A percentile compares a stretch with the other conserved stretches of the same genome.
Evolutionary conservation across 2,329 filamentous ascomycete genomes (phyloP).

Genomic region (Exophiala lecanii-corni): DNA sequence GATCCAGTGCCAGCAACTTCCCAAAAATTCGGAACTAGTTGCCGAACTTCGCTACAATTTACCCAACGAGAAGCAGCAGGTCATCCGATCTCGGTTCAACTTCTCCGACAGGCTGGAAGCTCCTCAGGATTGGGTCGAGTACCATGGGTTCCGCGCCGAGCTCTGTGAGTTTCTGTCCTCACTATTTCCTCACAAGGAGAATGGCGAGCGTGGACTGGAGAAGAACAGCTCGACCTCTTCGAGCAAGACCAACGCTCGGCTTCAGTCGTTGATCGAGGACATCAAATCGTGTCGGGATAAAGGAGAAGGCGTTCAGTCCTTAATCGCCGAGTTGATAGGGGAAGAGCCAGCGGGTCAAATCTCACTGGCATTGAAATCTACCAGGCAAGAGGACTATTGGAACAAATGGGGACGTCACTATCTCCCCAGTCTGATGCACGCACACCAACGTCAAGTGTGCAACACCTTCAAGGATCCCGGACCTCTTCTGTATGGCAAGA

Average conservation of each 20-base stretch:
- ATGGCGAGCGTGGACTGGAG: conserved; percentile 36
- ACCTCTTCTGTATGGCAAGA: conserved; percentile 49
- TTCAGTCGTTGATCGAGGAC: conserved; percentile 4
- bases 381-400: conserved; percentile 34
- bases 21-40: conserved; percentile 29
- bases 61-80: conserved; percentile 8
- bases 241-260: conserved; percentile 1
- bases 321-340: conserved; percentile 49
- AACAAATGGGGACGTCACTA: conserved; percentile 55
- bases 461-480: conserved; percentile 61
- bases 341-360: conserved; percentile 32
- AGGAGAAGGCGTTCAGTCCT: conserved; percentile 15
- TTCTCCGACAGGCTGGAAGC: conserved; percentile 8
- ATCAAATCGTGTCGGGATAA: conserved; percentile 6
- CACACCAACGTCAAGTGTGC: conserved; percentile 55
- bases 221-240: background rate
- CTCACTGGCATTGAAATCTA: conserved; percentile 15
- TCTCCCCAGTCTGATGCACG: conserved; percentile 52
- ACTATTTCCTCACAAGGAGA: conserved; percentile 38
- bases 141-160: conserved; percentile 49
- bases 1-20: conserved; percentile 30
- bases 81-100: background rate
- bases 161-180: conserved; percentile 49
- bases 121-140: conserved; percentile 32
- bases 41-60: conserved; percentile 23